Evolutionary conservation across 306 rosid species (phyloP), one percentile per base, ranked within the genome.

Genomic region (Comarum palustre): DNA sequence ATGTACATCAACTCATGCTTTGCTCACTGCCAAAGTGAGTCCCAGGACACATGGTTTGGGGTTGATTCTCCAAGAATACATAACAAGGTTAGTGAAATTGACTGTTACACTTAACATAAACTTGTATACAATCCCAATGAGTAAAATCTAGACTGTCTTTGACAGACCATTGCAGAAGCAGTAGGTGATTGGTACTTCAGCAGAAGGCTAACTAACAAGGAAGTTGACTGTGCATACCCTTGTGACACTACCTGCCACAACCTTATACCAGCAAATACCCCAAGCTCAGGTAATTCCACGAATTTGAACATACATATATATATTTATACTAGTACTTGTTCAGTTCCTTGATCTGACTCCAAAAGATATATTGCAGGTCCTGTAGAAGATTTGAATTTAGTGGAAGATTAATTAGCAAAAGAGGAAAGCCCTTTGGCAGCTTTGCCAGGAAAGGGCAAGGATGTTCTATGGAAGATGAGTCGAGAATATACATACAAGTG

Each of bases 1-100:
- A 82, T 87, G 91, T 90, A 75, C 83, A 84, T 95, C 60, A 95
- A 95, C 67, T 91, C 99, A 57, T 95, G 99, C 73, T 95, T 95
- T 78, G 96, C 96, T 72, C 99, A 95, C 72, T 91, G 99, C 89
- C 99, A 95, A 84, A 91, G 97, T 72, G 99, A 95, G 81, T 83
- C 73, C 4, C 93, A 86, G 74, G 96, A 95, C n/a, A 91, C 97
- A 24, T 95, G 99, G 99, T 87, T 87, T 83, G 88, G 65, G 41
- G 74, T 3, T 43, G 92, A 88, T 75, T 88, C 97, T 51, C 96
- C 99, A 50, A 90, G 73, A 80, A 76, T 91, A 76, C 86, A 87
- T 58, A 69, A 84, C 62, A 90, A 82, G 98, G 98, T 91, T 81
- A 19, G 16, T 32, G 19, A 45, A 69, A 32, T 38, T 11, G 47